Evolutionary conservation across 345 rosid species (phyloP).

Genomic region (Corchorus olitorius): DNA sequence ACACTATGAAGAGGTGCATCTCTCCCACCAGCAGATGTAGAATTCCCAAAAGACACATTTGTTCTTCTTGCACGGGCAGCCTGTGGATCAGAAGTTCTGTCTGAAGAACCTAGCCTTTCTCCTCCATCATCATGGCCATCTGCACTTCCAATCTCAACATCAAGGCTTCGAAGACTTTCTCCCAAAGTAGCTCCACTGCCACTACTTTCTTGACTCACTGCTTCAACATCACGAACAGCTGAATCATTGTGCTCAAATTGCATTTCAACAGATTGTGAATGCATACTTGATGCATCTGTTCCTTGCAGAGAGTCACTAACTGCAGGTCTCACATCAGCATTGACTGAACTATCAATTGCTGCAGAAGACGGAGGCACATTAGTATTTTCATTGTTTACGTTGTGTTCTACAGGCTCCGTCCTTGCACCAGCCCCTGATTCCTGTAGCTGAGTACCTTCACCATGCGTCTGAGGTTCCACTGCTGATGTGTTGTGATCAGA

Average conservation of each 20-base stretch:
- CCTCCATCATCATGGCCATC: conserved; percentile 98
- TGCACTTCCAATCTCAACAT: conserved; percentile 98
- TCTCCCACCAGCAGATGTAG: conserved; percentile 56
- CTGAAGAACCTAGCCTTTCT: conserved; percentile 79
- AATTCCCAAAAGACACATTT: conserved; percentile 54
- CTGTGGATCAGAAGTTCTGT: conserved; percentile 61
- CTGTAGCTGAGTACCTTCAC: conserved; percentile 42
- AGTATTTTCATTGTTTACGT: conserved; percentile 46
- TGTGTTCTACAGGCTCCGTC: conserved; percentile 56
- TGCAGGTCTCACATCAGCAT: conserved; percentile 47
- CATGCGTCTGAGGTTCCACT: conserved; percentile 52
- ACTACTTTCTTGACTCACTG: conserved; percentile 96
- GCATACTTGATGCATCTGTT: conserved; percentile 39
- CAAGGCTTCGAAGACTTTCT: conserved; percentile 94
- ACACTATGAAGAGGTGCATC: conserved; percentile 87
- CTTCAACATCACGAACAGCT: conserved; percentile 83
- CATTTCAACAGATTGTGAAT: conserved; percentile 74
- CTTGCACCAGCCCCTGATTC: conserved; percentile 47
- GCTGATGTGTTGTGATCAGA: conserved; percentile 51
- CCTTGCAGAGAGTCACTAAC: conserved; percentile 47
- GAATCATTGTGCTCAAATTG: conserved; percentile 90
- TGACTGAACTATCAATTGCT: conserved; percentile 45
- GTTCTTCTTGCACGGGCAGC: conserved; percentile 70
- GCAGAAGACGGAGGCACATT: conserved; percentile 43
- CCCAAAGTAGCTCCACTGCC: conserved; percentile 97